Conservation (phyloP, 116 monocot species). For the Phalaenopsis hybrid region DNA sequence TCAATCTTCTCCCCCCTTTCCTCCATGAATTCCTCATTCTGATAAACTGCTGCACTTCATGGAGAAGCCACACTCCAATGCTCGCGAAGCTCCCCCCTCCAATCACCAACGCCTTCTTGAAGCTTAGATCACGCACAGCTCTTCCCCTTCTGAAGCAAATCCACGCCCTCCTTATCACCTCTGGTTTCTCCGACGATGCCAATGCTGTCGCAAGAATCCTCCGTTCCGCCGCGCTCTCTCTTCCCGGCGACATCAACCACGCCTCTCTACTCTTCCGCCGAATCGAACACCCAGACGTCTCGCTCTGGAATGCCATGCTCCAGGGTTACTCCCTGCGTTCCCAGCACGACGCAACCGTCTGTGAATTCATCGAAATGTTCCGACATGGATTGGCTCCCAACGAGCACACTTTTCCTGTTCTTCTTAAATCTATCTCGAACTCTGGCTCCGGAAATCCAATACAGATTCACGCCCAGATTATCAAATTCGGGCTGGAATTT, state of each 20-base stretch:
- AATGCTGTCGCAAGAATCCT: constrained; percentile 7
- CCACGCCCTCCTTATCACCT: constrained; percentile 31
- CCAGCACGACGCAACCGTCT: constrained; percentile 5
- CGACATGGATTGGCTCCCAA: constrained; percentile 14
- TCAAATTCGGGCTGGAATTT: constrained; percentile 24
- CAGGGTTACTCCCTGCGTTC: constrained; percentile 15
- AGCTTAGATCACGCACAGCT: constrained; percentile 7
- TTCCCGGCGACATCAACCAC: constrained; percentile 20
- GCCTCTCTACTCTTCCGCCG: constrained; percentile 16
- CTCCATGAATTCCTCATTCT: background rate
- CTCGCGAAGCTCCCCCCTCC: background rate
- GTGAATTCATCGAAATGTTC: constrained; percentile 22
- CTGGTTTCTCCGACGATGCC: constrained; percentile 18
- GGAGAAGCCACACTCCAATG: background rate
- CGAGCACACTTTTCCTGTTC: constrained; percentile 34
- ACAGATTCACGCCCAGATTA: constrained; percentile 27
- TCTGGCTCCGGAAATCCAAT: background rate
- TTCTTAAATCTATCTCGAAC: constrained; percentile 22
- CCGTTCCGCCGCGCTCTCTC: constrained; percentile 12
- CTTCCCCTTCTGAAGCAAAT: constrained; percentile 34
- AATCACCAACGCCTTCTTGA: background rate
- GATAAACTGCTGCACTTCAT: constrained; percentile 1
- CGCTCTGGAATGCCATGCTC: constrained; percentile 33
- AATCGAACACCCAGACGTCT: background rate
- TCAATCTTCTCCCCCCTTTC: too few relatives aligned